Evolutionary conservation across 768 basidiomycete species (phyloP).

Genomic region (Mycena olivaceomarginata): DNA sequence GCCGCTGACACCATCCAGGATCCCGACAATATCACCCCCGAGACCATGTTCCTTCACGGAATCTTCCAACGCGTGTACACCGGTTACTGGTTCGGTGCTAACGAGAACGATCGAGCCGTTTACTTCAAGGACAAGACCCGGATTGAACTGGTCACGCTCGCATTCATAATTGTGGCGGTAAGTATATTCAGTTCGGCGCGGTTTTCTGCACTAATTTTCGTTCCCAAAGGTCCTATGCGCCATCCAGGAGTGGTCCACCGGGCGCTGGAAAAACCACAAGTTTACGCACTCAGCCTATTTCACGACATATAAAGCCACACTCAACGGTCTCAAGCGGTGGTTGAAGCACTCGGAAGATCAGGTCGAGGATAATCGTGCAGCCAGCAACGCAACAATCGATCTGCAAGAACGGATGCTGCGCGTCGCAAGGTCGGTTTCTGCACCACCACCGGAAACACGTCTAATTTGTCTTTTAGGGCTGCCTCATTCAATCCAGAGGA

Average conservation of each 20-base stretch:
- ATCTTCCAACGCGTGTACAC: conserved; percentile 18
- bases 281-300: conserved; percentile 17
- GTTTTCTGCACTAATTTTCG: background rate
- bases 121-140: background rate
- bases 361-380: background rate
- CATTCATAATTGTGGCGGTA: background rate
- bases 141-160: too few species aligned
- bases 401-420: background rate
- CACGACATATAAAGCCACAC: background rate
- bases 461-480: background rate
- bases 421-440: conserved; percentile 12
- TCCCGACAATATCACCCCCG: conserved; percentile 8
- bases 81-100: background rate
- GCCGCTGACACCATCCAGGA: background rate
- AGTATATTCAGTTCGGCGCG: background rate
- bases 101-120: background rate
- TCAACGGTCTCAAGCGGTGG: background rate
- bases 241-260: conserved; percentile 29
- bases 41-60: conserved; percentile 11
- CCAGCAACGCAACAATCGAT: background rate
- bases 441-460: background rate
- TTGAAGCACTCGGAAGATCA: background rate
- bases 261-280: background rate
- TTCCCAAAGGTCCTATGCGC: background rate
- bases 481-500: background rate